phyloP scores from a whole-genome alignment of 306 rosid genomes.

The Hippophae rhamnoides region DNA sequence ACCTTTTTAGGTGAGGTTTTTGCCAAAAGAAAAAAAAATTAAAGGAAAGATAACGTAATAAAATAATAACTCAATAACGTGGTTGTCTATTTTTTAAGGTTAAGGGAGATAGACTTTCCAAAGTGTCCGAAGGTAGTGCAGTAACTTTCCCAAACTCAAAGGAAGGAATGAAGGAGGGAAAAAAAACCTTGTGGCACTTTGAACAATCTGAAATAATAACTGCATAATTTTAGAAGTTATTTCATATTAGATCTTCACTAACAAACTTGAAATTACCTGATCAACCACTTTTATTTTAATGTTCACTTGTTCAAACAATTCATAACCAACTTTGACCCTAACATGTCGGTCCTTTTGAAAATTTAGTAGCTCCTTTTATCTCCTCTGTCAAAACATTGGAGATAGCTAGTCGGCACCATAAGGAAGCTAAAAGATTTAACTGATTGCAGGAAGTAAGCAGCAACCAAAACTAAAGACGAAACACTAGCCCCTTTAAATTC shows the following conservation, averaged over 20 bases:
- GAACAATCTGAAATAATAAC: not conserved
- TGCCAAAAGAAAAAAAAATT: too few relatives aligned
- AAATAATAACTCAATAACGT: too few relatives aligned
- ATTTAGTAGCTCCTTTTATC: slow-evolving; percentile 63
- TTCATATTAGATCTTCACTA: not conserved
- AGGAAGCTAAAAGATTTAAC: not conserved
- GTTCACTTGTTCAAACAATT: slow-evolving; percentile 52
- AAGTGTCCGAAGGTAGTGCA: too few relatives aligned
- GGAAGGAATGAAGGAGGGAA: too few relatives aligned
- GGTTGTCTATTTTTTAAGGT: too few relatives aligned
- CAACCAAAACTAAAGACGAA: not conserved
- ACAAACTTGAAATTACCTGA: not conserved
- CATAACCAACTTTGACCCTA: slow-evolving; percentile 71
- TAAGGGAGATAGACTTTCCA: too few relatives aligned
- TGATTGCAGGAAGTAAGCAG: too few relatives aligned
- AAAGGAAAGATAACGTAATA: too few relatives aligned
- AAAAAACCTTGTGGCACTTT: too few relatives aligned
- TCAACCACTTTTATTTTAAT: not conserved
- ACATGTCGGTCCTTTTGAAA: slow-evolving; percentile 82
- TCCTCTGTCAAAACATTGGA: slow-evolving; percentile 33
- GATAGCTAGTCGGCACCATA: not conserved
- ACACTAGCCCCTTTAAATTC: slow-evolving; percentile 54
- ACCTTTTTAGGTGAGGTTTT: too few relatives aligned
- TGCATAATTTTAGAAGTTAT: not conserved
- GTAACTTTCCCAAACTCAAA: too few relatives aligned